phyloP scores from a whole-genome alignment of 2,329 filamentous ascomycete genomes.

The Claviceps monticola region DNA sequence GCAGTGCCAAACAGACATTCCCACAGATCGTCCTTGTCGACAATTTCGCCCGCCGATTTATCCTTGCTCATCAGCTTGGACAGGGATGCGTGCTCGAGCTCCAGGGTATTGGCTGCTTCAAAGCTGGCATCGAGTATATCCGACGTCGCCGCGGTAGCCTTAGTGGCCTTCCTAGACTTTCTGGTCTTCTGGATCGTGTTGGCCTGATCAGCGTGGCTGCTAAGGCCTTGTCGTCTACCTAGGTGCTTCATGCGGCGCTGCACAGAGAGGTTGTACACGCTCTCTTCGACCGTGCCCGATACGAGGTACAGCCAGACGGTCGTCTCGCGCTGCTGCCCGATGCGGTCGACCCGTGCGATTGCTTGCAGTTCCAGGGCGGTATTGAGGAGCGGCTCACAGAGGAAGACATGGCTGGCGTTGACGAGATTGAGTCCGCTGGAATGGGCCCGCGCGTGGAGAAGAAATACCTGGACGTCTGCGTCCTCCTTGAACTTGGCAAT shows the following conservation, averaged over 20 bases:
- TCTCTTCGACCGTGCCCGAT: conserved; percentile 81
- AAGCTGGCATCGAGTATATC: conserved; percentile 47
- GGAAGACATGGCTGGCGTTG: conserved; percentile 84
- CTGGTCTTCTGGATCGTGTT: conserved; percentile 14
- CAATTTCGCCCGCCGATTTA: conserved; percentile 62
- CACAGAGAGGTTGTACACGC: conserved; percentile 79
- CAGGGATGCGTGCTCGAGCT: conserved; percentile 62
- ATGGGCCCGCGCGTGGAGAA: conserved; percentile 80
- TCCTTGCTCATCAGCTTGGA: conserved; percentile 57
- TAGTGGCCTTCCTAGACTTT: conserved; percentile 13
- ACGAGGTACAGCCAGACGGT: conserved; percentile 94
- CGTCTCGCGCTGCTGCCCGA: conserved; percentile 76
- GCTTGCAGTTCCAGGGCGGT: conserved; percentile 89
- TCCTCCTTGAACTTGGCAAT: conserved; percentile 67
- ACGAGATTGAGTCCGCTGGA: conserved; percentile 82
- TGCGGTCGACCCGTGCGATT: conserved; percentile 87
- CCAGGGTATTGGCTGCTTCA: conserved; percentile 72
- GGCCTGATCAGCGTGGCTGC: conserved; percentile 12
- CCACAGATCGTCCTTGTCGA: conserved; percentile 72
- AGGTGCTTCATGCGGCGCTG: conserved; percentile 68
- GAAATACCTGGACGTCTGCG: conserved; percentile 61
- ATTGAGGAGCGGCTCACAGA: conserved; percentile 88
- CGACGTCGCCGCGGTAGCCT: conserved; percentile 14
- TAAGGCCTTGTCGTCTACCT: conserved; percentile 12
- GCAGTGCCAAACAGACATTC: conserved; percentile 66